Base-by-base conservation (phyloP, 2,329 filamentous ascomycete species). In the Pseudophaeomoniella oleicola region DNA sequence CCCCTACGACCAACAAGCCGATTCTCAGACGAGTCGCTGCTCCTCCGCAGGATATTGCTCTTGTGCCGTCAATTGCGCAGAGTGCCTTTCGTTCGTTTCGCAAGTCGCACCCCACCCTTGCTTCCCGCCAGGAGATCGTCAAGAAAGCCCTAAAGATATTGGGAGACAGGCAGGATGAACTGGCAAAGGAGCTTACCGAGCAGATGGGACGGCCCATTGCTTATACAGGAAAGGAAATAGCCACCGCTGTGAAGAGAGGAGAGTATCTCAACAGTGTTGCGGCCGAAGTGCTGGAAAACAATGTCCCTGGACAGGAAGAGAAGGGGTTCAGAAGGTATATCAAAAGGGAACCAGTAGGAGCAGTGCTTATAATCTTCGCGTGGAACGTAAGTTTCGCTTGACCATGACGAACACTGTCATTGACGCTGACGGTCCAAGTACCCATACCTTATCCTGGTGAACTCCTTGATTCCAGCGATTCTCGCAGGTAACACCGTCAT, bases 161-260 rank as follows among this genome's bases (percentile, higher is more conserved):
- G 17, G 59, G 63, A 12, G 71, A 75, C 35, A 78, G 75, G 54
- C 72, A 86, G 57, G 80, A 90, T 75, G 81, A 77, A 43, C 67
- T 96, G 19, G 86, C 81, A 4, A 71, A 75, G 46, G 87, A 94
- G 56, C 64, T 96, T 41, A 94, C 87, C 0, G 78, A 84, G 55
- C 87, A 96, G 64, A 96, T 96, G 87, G 88, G 88, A 30, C 72
- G 88, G 14, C 88, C 88, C 19, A 94, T 94, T 50, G 72, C 81
- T 27, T 94, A 88, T 57, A 82, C 83, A 0, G 77, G 71, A 33
- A 85, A 77, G 47, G 88, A 96, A 63, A 71, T 96, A 46, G 63
- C 74, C 18, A 96, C 88, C 12, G 87, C 87, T 5, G 72, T 92
- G 45, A 83, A 81, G 62, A 75, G 88, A 44, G 82, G 78, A 45